A percentile compares a stretch with the other conserved stretches of the same genome.
Conservation (phyloP, 345 rosid genomes). For the Arabidopsis suecica region DNA sequence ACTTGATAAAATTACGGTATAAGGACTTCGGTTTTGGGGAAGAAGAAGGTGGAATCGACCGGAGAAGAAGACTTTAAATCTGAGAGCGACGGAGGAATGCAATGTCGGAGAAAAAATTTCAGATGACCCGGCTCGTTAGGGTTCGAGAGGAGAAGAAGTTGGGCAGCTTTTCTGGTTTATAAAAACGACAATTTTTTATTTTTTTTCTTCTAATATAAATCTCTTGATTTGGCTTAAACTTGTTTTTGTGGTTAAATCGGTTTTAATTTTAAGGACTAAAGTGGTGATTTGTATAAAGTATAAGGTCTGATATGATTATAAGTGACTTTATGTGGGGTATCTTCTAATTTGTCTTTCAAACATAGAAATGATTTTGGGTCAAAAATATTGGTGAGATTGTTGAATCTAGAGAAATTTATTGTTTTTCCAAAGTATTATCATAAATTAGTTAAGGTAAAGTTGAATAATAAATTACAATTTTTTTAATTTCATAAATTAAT, state of each 20-base stretch:
- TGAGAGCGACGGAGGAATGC: slow-evolving; percentile 22
- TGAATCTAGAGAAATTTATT: not conserved
- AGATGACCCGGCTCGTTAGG: slow-evolving; percentile 48
- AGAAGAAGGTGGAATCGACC: slow-evolving; percentile 28
- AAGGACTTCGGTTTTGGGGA: slow-evolving; percentile 44
- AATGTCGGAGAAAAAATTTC: slow-evolving; percentile 26
- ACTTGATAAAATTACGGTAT: slow-evolving; percentile 35
- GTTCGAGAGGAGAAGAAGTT: slow-evolving; percentile 42
- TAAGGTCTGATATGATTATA: slow-evolving; percentile 11
- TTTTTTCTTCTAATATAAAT: not conserved
- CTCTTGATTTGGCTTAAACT: slow-evolving; percentile 17
- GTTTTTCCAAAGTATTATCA: not conserved
- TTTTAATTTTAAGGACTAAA: slow-evolving; percentile 13
- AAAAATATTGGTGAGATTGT: not conserved
- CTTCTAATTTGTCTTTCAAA: not conserved
- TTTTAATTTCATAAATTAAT: not conserved
- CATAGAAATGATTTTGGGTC: not conserved
- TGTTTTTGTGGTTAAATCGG: slow-evolving; percentile 29
- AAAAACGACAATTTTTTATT: slow-evolving; percentile 27
- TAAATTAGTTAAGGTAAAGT: not conserved
- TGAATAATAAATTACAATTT: not conserved
- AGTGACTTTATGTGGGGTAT: slow-evolving; percentile 2
- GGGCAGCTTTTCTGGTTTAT: slow-evolving; percentile 47
- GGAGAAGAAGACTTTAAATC: slow-evolving; percentile 21
- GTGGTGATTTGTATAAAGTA: not conserved